Evolutionary conservation across 345 rosid genomes (phyloP).

Genomic region (Boechera stricta): DNA sequence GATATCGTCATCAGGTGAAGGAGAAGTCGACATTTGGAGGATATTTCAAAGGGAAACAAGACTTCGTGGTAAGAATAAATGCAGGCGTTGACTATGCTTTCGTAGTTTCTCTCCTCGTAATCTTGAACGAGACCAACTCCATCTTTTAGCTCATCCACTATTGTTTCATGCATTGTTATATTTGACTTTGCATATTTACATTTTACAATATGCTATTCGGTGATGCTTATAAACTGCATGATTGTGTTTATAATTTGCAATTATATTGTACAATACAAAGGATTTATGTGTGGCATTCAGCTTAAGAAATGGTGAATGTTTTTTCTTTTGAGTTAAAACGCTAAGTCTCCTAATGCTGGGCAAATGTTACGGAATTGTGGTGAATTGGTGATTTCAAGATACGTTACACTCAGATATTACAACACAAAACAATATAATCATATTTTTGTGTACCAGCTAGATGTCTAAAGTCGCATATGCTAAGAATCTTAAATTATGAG

Average conservation of each 20-base stretch:
- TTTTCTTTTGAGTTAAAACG: neutral
- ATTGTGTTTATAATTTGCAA: neutral
- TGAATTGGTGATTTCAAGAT: constrained; percentile 8
- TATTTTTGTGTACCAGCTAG: constrained; percentile 29
- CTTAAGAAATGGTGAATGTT: neutral
- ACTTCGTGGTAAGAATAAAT: constrained; percentile 29
- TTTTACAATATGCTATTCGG: neutral
- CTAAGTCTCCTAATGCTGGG: neutral
- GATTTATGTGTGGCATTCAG: neutral
- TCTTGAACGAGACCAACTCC: constrained; percentile 40
- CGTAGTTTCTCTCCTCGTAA: constrained; percentile 34
- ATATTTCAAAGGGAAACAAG: constrained; percentile 35
- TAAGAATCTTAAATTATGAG: constrained; percentile 27
- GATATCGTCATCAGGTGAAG: constrained; percentile 21
- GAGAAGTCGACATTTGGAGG: constrained; percentile 36
- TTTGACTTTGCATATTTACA: neutral
- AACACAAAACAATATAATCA: constrained; percentile 28
- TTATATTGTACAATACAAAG: neutral
- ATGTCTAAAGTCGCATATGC: constrained; percentile 27
- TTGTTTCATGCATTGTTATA: neutral
- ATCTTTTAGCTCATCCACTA: constrained; percentile 17
- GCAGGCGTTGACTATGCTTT: constrained; percentile 41
- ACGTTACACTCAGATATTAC: constrained; percentile 4
- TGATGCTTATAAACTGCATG: neutral
- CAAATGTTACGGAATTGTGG: neutral